Evolutionary conservation across 768 basidiomycete species (phyloP), one percentile per base, ranked within the genome.

Genomic region (Pleurotus pulmonarius): DNA sequence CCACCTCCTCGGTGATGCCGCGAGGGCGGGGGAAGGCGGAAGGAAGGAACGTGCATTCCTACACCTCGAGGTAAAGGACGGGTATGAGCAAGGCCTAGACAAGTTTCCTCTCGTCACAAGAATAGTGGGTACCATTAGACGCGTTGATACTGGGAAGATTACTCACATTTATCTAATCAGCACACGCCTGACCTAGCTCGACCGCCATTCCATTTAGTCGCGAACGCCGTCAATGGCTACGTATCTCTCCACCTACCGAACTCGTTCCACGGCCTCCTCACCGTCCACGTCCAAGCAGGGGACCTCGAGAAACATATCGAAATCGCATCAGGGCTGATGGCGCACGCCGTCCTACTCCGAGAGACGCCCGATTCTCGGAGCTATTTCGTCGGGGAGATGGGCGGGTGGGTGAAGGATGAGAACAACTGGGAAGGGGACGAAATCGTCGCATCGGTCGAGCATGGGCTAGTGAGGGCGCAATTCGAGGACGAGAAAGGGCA

Each of bases 231-330:
- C 60, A 49, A 75, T 64, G 62, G 70, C 40, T 65, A 68, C 61
- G 55, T 69, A 48, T 64, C 66, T 44, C 64, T 80, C 6, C 69
- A 74, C 38, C 67, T 80, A 11, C 79, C 79, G 22, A 65, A 65
- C 15, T 73, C 77, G 7, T 77, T 78, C 64, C 71, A 68, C 44
- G 79, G 78, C 0, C 71, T 74, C 2, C 61, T 76, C 15, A 71
- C 69, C 0, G 62, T 78, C 20, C 61, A 64, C 52, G 67, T 78
- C 38, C 64, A 64, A n/a, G 69, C 65, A 0, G 75, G 75, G 4
- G 67, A 75, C 60, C 64, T 61, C 66, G 18, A 57, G 15, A 20
- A 47, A 25, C 47, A 49, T 24, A 55, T 61, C 15, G 64, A 60
- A 15, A 66, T 74, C 49, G 76, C 76, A 2, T 59, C 67, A 2